Base-by-base conservation (phyloP, 2,329 filamentous ascomycete species). In the Alternaria gansuensis region DNA sequence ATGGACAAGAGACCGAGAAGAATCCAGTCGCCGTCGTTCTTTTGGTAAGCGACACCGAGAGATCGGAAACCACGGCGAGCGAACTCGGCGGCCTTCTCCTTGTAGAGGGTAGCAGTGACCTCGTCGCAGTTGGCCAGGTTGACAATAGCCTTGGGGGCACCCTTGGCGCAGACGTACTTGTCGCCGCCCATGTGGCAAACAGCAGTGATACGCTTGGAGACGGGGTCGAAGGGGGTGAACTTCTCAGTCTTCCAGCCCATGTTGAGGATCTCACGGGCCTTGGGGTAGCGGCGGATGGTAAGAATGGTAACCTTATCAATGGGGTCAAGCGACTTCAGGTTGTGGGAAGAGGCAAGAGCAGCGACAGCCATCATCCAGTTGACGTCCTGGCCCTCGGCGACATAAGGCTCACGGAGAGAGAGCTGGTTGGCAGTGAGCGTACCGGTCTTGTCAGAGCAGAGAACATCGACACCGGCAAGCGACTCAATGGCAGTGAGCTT, bases 331-430 rank as follows among this genome's bases (percentile, higher is more conserved):
- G 89, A 90, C 81, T 90, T 90, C 80, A 91, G 83, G 81, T 91
- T 92, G 83, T 92, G 89, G 63, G 89, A 91, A 51, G 89, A 91
- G 57, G 89, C 90, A 55, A 92, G 85, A 61, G 89, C 89, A 60
- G 90, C 89, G 60, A 90, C 89, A 65, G 89, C 89, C 89, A 92
- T 91, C 89, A 92, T 91, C 89, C 89, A 92, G 82, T 92, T 90
- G 77, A 91, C 87, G 78, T 91, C 89, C 74, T 90, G 86, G 70
- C 89, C 90, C 78, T 91, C 89, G 61, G 88, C 86, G 59, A 91
- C 88, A 79, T 88, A 92, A 21, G 90, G 90, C 75, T 92, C 90
- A 76, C 89, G 88, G 73, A 92, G 90, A 72, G 86, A 89, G 52
- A 92, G 84, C 82, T 92, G 89, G 78, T 90, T 90, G 68, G 88